Base-by-base conservation (phyloP, 2,329 filamentous ascomycete species). In the Sporothrix humicola region DNA sequence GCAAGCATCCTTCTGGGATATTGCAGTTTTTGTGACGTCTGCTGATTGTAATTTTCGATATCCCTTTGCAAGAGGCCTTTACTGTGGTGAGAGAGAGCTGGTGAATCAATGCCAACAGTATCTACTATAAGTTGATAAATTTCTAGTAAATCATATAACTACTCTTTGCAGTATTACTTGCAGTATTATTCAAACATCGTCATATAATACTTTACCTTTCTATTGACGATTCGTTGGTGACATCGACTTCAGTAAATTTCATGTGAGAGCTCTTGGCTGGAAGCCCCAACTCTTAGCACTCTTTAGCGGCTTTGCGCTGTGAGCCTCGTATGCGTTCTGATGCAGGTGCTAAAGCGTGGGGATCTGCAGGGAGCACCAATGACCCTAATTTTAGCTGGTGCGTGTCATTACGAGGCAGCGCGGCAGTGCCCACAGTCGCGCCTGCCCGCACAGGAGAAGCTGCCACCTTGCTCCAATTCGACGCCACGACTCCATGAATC, bases 391-490 rank as follows among this genome's bases (percentile, higher is more conserved):
- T 46, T 65, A 65, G 61, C 42, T 31, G 26, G 42, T 61, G 46
- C 26, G 20, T 52, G 15, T 52, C 37, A n/a, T 31, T 52, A 31
- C 65, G 65, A 26, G 46, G 23, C 8, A 37, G 46, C 17, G 65
- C 42, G 23, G 63, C 63, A 6, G 23, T 2, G 20, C 26, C 20
- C 44, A 50, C 63, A 15, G 5, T 52, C n/a, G 42, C 44, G 15
- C 20, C 23, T 52, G 20, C 65, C 59, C 42, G 37, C 37, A 17
- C 42, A 31, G 31, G n/a, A 13, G 69, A 75, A 75, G 74, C 74
- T 73, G 74, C 74, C 74, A 75, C 74, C 72, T 75, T 72, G 52
- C 72, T 70, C 31, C 71, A 73, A 65, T 10, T 23, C 20, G 20
- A 56, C 52, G 3, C 31, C 65, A 65, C 46, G 70, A n/a, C 56